Evolutionary conservation across 2,329 filamentous ascomycete species (phyloP).

Genomic region (Fusarium mundagurra): DNA sequence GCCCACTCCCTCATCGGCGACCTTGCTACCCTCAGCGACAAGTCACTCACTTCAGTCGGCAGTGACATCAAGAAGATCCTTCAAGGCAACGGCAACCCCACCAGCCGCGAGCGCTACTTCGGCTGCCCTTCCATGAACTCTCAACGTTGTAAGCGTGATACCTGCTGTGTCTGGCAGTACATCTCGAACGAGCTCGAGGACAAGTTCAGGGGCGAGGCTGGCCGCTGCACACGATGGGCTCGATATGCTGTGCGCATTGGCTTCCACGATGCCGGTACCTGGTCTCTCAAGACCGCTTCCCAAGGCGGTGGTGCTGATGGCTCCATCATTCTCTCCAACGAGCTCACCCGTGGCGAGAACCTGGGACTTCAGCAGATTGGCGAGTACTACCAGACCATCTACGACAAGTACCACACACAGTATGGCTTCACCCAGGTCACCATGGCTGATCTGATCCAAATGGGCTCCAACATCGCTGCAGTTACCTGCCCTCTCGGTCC

Average conservation of each 20-base stretch:
- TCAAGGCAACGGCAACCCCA: slow-evolving; percentile 42
- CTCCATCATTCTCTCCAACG: slow-evolving; percentile 53
- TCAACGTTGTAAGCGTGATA: slow-evolving; percentile 48
- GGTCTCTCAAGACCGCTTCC: slow-evolving; percentile 49
- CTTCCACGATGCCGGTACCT: slow-evolving; percentile 59
- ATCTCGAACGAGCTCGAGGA: slow-evolving; percentile 52
- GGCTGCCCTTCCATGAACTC: slow-evolving; percentile 38
- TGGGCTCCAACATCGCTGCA: slow-evolving; percentile 61
- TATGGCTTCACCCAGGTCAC: slow-evolving; percentile 52
- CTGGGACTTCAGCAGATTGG: slow-evolving; percentile 58
- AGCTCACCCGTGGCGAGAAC: slow-evolving; percentile 55
- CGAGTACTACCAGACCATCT: slow-evolving; percentile 50
- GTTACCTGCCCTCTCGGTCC: slow-evolving; percentile 58
- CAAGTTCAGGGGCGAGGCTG: slow-evolving; percentile 50
- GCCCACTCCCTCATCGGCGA: slow-evolving; percentile 51
- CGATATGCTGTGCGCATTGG: slow-evolving; percentile 57
- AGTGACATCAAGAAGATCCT: slow-evolving; percentile 52
- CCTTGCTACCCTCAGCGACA: slow-evolving; percentile 45
- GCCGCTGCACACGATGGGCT: slow-evolving; percentile 55
- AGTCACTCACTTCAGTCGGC: slow-evolving; percentile 49
- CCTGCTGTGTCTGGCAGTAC: slow-evolving; percentile 58
- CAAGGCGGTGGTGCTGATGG: slow-evolving; percentile 59
- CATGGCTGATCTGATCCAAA: slow-evolving; percentile 65
- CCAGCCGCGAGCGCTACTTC: slow-evolving; percentile 39
- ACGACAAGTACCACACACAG: slow-evolving; percentile 51